These are phyloP conservation scores for Thermomucor indicae-seudaticae DNA, from an alignment of 371 early-diverging fungal genomes.

Conservation along the genomic window DNA sequence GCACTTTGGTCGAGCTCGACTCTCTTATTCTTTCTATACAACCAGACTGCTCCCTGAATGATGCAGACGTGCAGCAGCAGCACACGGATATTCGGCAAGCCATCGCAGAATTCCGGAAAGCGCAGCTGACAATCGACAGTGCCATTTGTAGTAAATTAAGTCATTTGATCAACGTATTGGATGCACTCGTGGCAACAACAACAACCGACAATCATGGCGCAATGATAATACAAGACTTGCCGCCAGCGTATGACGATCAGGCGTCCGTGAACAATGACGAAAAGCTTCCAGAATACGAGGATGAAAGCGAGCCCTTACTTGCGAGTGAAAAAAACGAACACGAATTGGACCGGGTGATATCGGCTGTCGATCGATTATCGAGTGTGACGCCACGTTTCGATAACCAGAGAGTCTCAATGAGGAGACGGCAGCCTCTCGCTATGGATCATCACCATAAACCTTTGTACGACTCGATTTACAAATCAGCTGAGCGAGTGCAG, in stretches of 20 bases:
- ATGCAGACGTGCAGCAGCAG: neutral
- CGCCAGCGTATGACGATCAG: neutral
- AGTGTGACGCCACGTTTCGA: neutral
- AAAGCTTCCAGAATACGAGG: neutral
- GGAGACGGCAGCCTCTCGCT: neutral
- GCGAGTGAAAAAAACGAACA: neutral
- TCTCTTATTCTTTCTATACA: too few species aligned
- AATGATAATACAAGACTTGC: neutral
- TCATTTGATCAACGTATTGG: neutral
- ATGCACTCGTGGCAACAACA: neutral
- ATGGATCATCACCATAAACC: neutral
- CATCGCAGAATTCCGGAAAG: neutral
- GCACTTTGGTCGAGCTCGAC: too few species aligned
- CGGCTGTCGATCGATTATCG: neutral
- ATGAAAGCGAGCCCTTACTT: neutral
- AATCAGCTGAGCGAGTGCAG: neutral
- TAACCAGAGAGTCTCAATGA: neutral
- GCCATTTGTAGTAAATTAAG: neutral
- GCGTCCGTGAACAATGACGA: neutral
- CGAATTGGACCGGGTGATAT: neutral
- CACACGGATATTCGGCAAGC: neutral
- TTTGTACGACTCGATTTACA: neutral
- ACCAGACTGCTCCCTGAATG: too few species aligned
- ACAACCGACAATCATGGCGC: neutral
- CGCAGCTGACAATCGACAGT: neutral